Conservation (phyloP, 495 filamentous ascomycete genomes). For the Tuber aestivum region DNA sequence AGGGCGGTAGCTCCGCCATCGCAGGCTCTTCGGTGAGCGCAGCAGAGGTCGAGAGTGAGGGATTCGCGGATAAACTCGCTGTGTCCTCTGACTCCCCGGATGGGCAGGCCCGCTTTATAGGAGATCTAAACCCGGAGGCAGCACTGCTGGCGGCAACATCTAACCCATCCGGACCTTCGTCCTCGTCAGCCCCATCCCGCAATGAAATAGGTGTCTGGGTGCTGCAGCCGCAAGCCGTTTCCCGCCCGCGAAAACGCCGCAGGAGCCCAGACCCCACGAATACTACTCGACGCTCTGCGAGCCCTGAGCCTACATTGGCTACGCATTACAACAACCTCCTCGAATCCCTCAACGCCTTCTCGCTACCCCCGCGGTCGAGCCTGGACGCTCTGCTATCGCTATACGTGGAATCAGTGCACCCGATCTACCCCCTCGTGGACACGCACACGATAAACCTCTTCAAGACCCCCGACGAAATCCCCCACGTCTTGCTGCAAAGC, state of each 20-base stretch:
- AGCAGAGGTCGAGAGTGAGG: neutral
- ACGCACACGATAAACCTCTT: slow-evolving; percentile 34
- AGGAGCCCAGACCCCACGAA: slow-evolving; percentile 43
- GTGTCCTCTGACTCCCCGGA: neutral
- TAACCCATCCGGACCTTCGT: slow-evolving; percentile 17
- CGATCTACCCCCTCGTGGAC: slow-evolving; percentile 45
- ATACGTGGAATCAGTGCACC: slow-evolving; percentile 30
- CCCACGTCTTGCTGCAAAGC: slow-evolving; percentile 46
- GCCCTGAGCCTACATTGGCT: neutral
- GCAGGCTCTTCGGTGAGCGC: neutral
- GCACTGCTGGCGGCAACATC: slow-evolving; percentile 46
- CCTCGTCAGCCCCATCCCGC: slow-evolving; percentile 37
- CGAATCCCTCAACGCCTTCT: slow-evolving; percentile 24
- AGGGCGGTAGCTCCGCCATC: neutral
- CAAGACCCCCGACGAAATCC: slow-evolving; percentile 32
- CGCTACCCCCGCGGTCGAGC: slow-evolving; percentile 23
- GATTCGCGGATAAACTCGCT: neutral
- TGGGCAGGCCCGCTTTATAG: slow-evolving; percentile 45
- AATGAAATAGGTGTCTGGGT: slow-evolving; percentile 50
- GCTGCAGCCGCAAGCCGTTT: slow-evolving; percentile 38
- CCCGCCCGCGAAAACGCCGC: slow-evolving; percentile 34
- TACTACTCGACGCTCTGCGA: slow-evolving; percentile 7
- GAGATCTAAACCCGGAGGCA: slow-evolving; percentile 51
- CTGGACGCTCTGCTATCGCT: slow-evolving; percentile 25
- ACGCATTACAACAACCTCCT: slow-evolving; percentile 11